phyloP scores from a whole-genome alignment of 192 early-diverging fungal genomes.

The Gonapodya sp. region DNA sequence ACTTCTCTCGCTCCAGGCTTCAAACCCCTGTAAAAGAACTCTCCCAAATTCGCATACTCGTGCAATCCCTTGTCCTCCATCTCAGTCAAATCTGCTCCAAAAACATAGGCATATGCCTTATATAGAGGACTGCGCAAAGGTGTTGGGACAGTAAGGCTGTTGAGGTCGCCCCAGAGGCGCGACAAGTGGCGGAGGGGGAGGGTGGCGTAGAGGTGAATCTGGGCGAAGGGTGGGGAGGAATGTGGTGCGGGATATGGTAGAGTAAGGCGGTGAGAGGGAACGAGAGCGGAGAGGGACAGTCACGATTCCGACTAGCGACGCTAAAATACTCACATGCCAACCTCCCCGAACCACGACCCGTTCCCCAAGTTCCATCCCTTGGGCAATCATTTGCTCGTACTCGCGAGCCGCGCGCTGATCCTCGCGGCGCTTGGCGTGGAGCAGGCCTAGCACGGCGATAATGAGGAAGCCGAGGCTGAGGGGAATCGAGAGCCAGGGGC shows the following conservation, averaged over 20 bases:
- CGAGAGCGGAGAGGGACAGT: too few relatives aligned
- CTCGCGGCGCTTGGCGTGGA: neutral
- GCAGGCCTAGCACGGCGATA: neutral
- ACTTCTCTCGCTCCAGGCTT: slow-evolving; percentile 56
- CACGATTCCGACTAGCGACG: too few relatives aligned
- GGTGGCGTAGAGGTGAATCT: slow-evolving; percentile 76
- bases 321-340: too few relatives aligned
- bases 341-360: too few relatives aligned
- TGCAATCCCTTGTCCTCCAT: slow-evolving; percentile 75
- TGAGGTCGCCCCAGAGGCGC: slow-evolving; percentile 78
- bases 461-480: neutral
- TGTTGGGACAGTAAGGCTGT: slow-evolving; percentile 65
- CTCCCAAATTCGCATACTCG: slow-evolving; percentile 71
- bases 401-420: neutral
- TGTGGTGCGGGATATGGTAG: too few relatives aligned
- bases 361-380: too few relatives aligned
- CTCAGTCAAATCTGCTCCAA: slow-evolving; percentile 88
- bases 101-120: slow-evolving; percentile 68
- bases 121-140: slow-evolving; percentile 66
- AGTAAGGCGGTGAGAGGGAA: too few relatives aligned
- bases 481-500: neutral
- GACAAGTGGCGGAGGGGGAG: slow-evolving; percentile 87
- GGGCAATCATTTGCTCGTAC: too few relatives aligned
- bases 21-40: slow-evolving; percentile 84
- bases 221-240: too few relatives aligned